Evolutionary conservation across 805 yeast genomes (phyloP), one percentile per base, ranked within the genome.

Genomic region (Kluyveromyces dobzhanskii): DNA sequence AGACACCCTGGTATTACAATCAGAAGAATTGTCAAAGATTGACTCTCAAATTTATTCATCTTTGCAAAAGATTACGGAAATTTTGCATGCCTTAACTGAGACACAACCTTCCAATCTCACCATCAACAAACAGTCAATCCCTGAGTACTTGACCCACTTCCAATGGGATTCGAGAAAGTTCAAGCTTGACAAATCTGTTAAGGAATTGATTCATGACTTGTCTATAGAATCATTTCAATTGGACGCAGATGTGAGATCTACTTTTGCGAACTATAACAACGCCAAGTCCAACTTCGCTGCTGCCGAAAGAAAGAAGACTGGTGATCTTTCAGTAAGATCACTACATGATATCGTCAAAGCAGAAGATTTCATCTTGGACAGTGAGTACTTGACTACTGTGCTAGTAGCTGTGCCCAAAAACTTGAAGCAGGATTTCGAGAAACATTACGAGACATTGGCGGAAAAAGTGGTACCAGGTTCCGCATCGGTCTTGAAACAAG

Each of bases 401-500:
- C 69, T 92, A 42, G 69, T 92, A 38, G 98, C 90, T 0, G 94
- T 92, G 17, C 97, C 97, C 39, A 77, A 77, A 54, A 61, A 62
- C 42, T 64, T 73, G 46, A 69, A 73, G 43, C 61, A 69, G 31
- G 81, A 76, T 26, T 92, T 87, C 56, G 61, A 79, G 43, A 64
- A 66, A 45, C 54, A 71, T 11, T 92, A 92, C 65, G 99, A 92
- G 66, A 71, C 83, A 3, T 63, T 86, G 44, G 66, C 80, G 14
- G 70, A 75, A 33, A 81, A 85, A 69, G 95, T 92, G 28, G 94
- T 92, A 27, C 99, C 99, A 41, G 78, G 97, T 53, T 76, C 87
- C 27, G 96, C 97, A 1, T 61, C 70, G 19, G 64, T 73, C 37
- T 71, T 92, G 43, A 67, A 83, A 7, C 64, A 71, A 38, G 99